phyloP scores from a whole-genome alignment of 2,329 filamentous ascomycete species.

The Penicillium sp. region DNA sequence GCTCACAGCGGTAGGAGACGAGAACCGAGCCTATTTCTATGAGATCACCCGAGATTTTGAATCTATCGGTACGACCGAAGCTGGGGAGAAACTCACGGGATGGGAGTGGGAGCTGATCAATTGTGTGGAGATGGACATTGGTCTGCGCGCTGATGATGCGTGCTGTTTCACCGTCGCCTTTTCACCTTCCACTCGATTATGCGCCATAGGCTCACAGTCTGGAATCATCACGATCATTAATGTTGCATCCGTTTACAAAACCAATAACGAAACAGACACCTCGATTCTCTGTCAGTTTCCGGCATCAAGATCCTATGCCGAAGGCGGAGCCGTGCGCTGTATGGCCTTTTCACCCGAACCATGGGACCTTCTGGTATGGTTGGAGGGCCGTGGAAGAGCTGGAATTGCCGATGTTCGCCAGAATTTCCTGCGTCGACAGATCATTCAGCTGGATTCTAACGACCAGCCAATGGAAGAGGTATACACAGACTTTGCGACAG shows the following conservation, averaged over 20 bases:
- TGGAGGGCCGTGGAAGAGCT: conserved; percentile 70
- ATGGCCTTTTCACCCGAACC: conserved; percentile 91
- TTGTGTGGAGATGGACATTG: conserved; percentile 43
- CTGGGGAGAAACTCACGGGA: conserved; percentile 36
- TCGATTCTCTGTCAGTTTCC: conserved; percentile 71
- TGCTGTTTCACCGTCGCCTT: conserved; percentile 53
- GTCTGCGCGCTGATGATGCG: conserved; percentile 41
- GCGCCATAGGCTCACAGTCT: conserved; percentile 53
- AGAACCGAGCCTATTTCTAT: conserved; percentile 84
- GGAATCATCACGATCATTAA: conserved; percentile 51
- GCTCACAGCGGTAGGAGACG: conserved; percentile 82
- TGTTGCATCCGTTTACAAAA: conserved; percentile 33
- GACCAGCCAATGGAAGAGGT: conserved; percentile 37
- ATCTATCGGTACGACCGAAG: conserved; percentile 28
- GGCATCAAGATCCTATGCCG: conserved; percentile 71
- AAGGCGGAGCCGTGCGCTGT: conserved; percentile 78
- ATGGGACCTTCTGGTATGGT: conserved; percentile 90
- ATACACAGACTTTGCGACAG: conserved; percentile 31
- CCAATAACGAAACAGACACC: conserved; percentile 30
- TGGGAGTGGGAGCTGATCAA: conserved; percentile 46
- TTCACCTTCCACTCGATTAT: conserved; percentile 50
- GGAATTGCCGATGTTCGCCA: conserved; percentile 51
- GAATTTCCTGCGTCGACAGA: conserved; percentile 47
- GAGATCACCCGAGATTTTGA: conserved; percentile 42
- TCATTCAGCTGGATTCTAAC: conserved; percentile 39